Conservation (phyloP, 73 alveolate genomes). For the Stentor roeselii region DNA sequence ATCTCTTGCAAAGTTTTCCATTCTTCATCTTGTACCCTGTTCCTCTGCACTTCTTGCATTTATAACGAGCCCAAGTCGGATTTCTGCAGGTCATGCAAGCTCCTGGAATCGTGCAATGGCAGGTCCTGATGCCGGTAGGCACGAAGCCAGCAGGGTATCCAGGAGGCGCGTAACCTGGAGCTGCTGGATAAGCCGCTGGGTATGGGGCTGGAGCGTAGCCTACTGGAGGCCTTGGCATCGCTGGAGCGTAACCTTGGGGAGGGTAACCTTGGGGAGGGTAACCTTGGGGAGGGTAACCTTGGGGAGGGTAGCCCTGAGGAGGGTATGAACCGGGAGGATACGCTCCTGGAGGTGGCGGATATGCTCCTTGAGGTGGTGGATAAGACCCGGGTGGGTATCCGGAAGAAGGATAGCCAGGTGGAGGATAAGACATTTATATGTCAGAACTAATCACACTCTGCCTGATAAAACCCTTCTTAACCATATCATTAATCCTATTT, state of each 20-base stretch:
- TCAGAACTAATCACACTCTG: too few species aligned
- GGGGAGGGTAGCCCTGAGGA: conserved; percentile 5
- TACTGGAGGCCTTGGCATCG: neutral
- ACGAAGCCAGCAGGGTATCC: neutral
- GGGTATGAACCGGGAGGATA: neutral
- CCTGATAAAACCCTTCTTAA: too few species aligned
- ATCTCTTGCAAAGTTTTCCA: neutral
- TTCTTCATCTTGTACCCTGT: neutral
- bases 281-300: neutral
- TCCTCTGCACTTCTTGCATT: conserved; percentile 7
- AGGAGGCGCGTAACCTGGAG: neutral
- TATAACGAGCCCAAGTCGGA: neutral
- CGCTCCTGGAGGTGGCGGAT: neutral
- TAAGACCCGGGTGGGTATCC: neutral
- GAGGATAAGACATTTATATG: too few species aligned
- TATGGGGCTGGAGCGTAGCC: neutral
- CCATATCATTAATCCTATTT: too few species aligned
- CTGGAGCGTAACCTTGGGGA: neutral
- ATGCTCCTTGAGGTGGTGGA: neutral
- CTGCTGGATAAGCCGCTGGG: conserved; percentile 3
- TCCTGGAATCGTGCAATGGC: neutral
- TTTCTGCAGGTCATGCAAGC: neutral
- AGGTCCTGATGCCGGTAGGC: neutral
- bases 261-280: neutral
- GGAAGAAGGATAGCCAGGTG: neutral